phyloP scores from a whole-genome alignment of 2,329 filamentous ascomycete species.

The Fusarium nygamai region DNA sequence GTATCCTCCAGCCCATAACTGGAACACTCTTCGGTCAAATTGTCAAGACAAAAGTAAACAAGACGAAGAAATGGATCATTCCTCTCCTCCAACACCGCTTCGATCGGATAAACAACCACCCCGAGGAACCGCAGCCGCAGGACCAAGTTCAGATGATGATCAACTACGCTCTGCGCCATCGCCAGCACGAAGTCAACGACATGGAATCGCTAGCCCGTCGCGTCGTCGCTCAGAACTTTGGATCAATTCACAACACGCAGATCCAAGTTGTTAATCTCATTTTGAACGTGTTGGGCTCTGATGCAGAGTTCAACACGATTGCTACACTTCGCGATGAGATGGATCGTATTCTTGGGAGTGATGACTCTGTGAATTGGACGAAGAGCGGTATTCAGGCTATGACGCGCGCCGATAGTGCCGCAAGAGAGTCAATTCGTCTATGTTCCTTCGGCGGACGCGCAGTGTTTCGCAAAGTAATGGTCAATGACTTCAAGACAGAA shows the following conservation, averaged over 20 bases:
- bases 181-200: conserved; percentile 49
- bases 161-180: conserved; percentile 50
- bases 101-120: conserved; percentile 3
- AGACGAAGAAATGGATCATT: conserved; percentile 42
- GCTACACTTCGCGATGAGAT: conserved; percentile 52
- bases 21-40: conserved; percentile 42
- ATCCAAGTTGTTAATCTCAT: conserved; percentile 54
- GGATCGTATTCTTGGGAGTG: conserved; percentile 41
- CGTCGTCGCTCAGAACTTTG: conserved; percentile 49
- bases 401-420: conserved; percentile 52
- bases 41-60: conserved; percentile 35
- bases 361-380: conserved; percentile 48
- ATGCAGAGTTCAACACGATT: conserved; percentile 52
- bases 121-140: conserved; percentile 40
- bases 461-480: conserved; percentile 44
- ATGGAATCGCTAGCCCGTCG: conserved; percentile 46
- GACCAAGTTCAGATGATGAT: conserved; percentile 57
- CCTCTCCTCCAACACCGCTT: conserved; percentile 37
- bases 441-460: conserved; percentile 46
- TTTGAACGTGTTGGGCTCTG: conserved; percentile 49
- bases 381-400: conserved; percentile 51
- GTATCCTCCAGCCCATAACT: conserved; percentile 46
- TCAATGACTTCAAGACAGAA: conserved; percentile 44
- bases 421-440: conserved; percentile 55
- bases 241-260: conserved; percentile 52